These are phyloP conservation scores for Zizania palustris DNA, from an alignment of 202 grass and related monocot species.

Conservation along the genomic window DNA sequence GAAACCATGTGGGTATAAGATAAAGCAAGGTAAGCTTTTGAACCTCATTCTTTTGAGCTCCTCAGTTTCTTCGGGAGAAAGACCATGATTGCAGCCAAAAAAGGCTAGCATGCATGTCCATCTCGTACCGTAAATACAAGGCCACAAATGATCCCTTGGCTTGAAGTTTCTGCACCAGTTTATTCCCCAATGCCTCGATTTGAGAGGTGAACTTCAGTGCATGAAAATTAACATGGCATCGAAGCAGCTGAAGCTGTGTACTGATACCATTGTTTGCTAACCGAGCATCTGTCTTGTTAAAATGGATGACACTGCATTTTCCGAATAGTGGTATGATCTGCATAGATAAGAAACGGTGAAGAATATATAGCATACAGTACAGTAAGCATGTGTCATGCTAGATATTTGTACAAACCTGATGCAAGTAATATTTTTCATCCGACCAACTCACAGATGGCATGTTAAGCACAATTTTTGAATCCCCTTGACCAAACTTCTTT, in stretches of 20 bases:
- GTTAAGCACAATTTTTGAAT: slow-evolving; percentile 46
- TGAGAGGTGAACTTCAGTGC: slow-evolving; percentile 85
- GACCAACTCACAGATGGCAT: slow-evolving; percentile 97
- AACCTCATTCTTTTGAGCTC: slow-evolving; percentile 97
- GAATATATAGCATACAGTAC: not conserved
- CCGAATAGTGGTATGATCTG: slow-evolving; percentile 93
- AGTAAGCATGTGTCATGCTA: slow-evolving; percentile 15
- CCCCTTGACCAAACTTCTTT: slow-evolving; percentile 44
- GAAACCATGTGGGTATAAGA: not conserved
- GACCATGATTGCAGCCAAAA: slow-evolving; percentile 91
- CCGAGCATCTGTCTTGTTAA: slow-evolving; percentile 96
- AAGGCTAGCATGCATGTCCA: slow-evolving; percentile 99
- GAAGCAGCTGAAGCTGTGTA: slow-evolving; percentile 75
- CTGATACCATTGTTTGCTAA: slow-evolving; percentile 91
- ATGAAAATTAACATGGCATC: slow-evolving; percentile 88
- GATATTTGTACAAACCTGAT: slow-evolving; percentile 68
- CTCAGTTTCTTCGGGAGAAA: slow-evolving; percentile 76
- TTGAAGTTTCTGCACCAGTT: slow-evolving; percentile 65
- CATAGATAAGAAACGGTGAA: slow-evolving; percentile 43
- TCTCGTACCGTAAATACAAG: slow-evolving; percentile 95
- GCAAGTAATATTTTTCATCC: slow-evolving; percentile 94
- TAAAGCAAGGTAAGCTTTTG: slow-evolving; percentile 28
- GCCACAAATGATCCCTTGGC: slow-evolving; percentile 70
- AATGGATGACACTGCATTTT: slow-evolving; percentile 86
- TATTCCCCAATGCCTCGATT: slow-evolving; percentile 78